phyloP scores from a whole-genome alignment of 495 filamentous ascomycete species.

The Daldinia decipiens region DNA sequence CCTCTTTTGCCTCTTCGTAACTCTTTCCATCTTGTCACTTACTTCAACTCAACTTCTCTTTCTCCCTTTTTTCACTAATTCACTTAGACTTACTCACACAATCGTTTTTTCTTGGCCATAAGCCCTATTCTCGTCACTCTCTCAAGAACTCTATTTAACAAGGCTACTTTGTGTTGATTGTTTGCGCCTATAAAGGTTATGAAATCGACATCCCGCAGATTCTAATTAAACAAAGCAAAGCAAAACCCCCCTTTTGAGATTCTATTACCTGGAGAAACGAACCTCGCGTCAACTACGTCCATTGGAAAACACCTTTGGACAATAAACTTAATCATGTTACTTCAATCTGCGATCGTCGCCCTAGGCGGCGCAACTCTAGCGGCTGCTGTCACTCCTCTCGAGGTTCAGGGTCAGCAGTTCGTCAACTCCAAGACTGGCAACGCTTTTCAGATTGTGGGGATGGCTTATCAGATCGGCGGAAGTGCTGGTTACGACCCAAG shows the following conservation, averaged over 20 bases:
- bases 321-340: conserved; percentile 41
- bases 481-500: conserved; percentile 76
- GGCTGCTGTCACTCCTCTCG: conserved; percentile 75
- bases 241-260: not conserved
- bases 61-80: conserved; percentile 32
- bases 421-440: conserved; percentile 80
- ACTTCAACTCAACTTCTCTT: conserved; percentile 15
- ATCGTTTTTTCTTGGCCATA: conserved; percentile 31
- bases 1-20: conserved; percentile 33
- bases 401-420: conserved; percentile 81
- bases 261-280: conserved; percentile 10
- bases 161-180: conserved; percentile 29
- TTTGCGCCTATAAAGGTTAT: conserved; percentile 13
- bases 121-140: conserved; percentile 43
- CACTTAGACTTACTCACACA: conserved; percentile 32
- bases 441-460: conserved; percentile 88
- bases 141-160: conserved; percentile 39
- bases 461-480: conserved; percentile 95
- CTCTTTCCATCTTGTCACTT: conserved; percentile 30
- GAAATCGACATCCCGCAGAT: conserved; percentile 14
- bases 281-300: conserved; percentile 5
- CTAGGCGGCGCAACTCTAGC: conserved; percentile 63
- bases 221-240: conserved; percentile 19
- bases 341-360: conserved; percentile 56
- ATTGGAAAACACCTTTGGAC: conserved; percentile 7